Conservation (phyloP, 2,329 filamentous ascomycete genomes). For the Paraconiothyrium brasiliense region DNA sequence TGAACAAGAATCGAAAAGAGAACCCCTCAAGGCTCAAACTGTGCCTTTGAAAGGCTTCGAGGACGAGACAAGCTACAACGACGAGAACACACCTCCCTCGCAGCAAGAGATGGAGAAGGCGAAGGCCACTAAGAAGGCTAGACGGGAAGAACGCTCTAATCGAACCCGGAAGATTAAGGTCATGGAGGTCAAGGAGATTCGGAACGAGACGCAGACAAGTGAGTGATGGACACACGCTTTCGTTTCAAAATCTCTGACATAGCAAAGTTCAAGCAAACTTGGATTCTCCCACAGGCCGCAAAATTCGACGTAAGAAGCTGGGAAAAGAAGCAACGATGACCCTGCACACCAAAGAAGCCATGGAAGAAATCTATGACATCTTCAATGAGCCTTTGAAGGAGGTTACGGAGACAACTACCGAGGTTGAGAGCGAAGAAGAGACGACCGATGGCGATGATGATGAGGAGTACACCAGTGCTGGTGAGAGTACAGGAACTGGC, state of each 20-base stretch:
- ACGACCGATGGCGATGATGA: slow-evolving; percentile 69
- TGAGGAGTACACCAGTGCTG: slow-evolving; percentile 85
- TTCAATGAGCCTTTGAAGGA: slow-evolving; percentile 85
- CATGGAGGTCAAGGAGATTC: slow-evolving; percentile 73
- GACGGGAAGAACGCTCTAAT: slow-evolving; percentile 60
- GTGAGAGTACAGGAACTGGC: slow-evolving; percentile 83
- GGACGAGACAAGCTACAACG: slow-evolving; percentile 48
- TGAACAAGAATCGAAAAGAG: slow-evolving; percentile 23
- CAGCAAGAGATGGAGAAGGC: slow-evolving; percentile 67
- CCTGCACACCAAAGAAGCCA: slow-evolving; percentile 91
- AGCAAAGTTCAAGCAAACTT: slow-evolving; percentile 86
- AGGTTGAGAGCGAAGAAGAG: slow-evolving; percentile 72
- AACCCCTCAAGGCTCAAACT: slow-evolving; percentile 15
- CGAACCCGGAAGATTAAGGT: slow-evolving; percentile 71
- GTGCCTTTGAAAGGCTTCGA: slow-evolving; percentile 48
- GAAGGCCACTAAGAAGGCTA: slow-evolving; percentile 57
- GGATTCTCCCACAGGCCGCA: slow-evolving; percentile 86
- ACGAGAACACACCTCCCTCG: slow-evolving; percentile 58
- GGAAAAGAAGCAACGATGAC: slow-evolving; percentile 93
- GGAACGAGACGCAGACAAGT: slow-evolving; percentile 91
- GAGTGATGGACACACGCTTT: slow-evolving; percentile 50
- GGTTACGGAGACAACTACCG: slow-evolving; percentile 55
- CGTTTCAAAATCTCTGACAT: slow-evolving; percentile 25
- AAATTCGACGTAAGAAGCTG: slow-evolving; percentile 78
- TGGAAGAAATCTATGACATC: slow-evolving; percentile 96